Conservation (phyloP, 176 grass and related monocot species). For the Juncus inflexus region DNA sequence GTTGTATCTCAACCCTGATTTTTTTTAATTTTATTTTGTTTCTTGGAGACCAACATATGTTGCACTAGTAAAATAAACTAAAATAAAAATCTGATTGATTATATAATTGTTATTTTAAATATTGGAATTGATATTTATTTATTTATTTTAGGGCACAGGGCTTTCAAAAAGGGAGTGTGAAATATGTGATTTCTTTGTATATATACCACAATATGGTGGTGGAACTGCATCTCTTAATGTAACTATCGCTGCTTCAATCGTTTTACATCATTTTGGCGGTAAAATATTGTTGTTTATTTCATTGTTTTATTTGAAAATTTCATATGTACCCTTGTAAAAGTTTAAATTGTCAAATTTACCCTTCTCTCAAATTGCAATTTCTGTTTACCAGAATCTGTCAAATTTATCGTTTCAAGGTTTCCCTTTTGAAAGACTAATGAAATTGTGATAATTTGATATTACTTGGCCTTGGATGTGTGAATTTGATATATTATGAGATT, state of each 20-base stretch:
- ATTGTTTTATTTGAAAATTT: neutral
- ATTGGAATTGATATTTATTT: neutral
- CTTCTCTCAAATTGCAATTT: no score
- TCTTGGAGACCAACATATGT: no score
- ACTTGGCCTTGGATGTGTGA: no score
- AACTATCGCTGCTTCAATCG: slow-evolving; percentile 85
- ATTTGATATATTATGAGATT: no score
- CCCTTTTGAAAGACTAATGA: no score
- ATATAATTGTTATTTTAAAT: neutral
- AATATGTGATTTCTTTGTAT: slow-evolving; percentile 87
- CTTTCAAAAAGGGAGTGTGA: slow-evolving; percentile 71
- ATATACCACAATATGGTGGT: slow-evolving; percentile 83
- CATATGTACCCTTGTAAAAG: neutral
- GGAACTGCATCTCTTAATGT: slow-evolving; percentile 97
- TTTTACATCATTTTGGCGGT: slow-evolving; percentile 83
- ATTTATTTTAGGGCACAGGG: slow-evolving; percentile 56
- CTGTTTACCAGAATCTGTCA: no score
- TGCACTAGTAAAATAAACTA: no score
- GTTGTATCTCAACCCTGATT: no score
- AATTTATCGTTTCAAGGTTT: no score
- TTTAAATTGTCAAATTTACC: no score
- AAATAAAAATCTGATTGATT: neutral
- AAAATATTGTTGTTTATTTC: slow-evolving; percentile 8
- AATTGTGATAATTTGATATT: no score
- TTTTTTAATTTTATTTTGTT: no score